phyloP scores from a whole-genome alignment of 1,284 basidiomycete species.

The Ustilago curta region DNA sequence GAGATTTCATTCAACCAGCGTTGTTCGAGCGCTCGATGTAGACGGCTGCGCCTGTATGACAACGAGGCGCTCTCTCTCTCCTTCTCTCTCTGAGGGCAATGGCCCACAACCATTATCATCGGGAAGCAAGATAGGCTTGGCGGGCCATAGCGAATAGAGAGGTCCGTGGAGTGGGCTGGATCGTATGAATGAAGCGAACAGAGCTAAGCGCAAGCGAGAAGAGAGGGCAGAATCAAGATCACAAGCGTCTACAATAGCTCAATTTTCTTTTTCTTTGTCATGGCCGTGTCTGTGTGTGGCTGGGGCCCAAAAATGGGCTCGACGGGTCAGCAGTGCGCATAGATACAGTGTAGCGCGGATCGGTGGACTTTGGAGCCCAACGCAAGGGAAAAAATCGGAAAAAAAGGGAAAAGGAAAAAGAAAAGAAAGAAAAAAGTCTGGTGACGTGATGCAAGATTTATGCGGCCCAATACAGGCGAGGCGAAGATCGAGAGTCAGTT shows the following conservation, averaged over 20 bases:
- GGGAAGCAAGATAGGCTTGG: too few relatives aligned
- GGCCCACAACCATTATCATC: background rate
- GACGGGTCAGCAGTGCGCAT: background rate
- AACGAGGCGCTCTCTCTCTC: background rate
- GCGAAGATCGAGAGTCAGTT: too few relatives aligned
- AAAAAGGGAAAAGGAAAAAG: too few relatives aligned
- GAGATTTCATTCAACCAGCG: background rate
- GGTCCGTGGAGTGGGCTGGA: too few relatives aligned
- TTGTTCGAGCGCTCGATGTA: constrained; percentile 1
- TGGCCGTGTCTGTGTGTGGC: too few relatives aligned
- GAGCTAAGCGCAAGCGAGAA: too few relatives aligned
- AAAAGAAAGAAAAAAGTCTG: background rate
- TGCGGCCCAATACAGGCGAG: background rate
- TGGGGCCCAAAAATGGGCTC: background rate
- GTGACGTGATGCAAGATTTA: constrained; percentile 3
- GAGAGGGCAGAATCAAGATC: too few relatives aligned
- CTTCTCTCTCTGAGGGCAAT: background rate
- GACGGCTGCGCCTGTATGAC: background rate
- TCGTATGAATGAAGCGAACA: too few relatives aligned
- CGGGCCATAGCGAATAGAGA: too few relatives aligned
- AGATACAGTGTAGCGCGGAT: background rate
- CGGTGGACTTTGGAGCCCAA: constrained; percentile 3
- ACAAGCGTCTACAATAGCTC: too few relatives aligned
- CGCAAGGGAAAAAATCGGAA: too few relatives aligned
- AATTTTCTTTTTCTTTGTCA: too few relatives aligned